These are phyloP conservation scores for Yarrowia hollandica DNA, from an alignment of 805 yeast species.

Conservation along the genomic window DNA sequence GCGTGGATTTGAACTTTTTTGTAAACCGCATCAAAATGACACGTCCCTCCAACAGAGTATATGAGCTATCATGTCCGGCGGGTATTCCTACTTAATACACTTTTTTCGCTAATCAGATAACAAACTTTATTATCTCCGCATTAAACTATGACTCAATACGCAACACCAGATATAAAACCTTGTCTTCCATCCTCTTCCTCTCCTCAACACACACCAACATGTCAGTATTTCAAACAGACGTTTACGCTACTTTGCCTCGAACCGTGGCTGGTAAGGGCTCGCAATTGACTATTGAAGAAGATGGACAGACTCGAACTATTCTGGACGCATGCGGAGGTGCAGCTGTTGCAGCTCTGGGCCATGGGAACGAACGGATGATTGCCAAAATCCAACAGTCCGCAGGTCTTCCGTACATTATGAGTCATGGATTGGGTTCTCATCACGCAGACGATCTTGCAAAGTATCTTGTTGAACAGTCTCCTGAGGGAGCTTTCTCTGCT, in stretches of 20 bases:
- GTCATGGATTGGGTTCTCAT: background rate
- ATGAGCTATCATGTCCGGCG: background rate
- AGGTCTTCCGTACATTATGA: conserved; percentile 3
- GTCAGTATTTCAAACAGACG: conserved; percentile 18
- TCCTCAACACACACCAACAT: background rate
- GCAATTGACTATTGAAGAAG: conserved; percentile 5
- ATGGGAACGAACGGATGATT: conserved; percentile 7
- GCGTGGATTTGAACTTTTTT: too few species aligned
- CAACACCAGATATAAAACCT: background rate
- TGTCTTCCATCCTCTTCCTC: too few species aligned
- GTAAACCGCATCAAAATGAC: too few species aligned
- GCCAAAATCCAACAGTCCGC: conserved; percentile 4
- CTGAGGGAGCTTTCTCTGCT: background rate
- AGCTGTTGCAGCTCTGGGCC: conserved; percentile 13
- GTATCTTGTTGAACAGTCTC: conserved; percentile 7
- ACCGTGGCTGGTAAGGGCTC: conserved; percentile 1
- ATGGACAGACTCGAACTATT: background rate
- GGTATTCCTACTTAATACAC: background rate
- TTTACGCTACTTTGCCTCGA: background rate
- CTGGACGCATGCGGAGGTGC: conserved; percentile 25
- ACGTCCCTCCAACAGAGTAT: background rate
- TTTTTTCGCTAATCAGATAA: conserved; percentile 9
- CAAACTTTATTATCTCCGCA: background rate
- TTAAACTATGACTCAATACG: background rate
- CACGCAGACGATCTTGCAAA: conserved; percentile 8